Evolutionary conservation across 2,329 filamentous ascomycete genomes (phyloP).

Genomic region (Aureobasidium sp.): DNA sequence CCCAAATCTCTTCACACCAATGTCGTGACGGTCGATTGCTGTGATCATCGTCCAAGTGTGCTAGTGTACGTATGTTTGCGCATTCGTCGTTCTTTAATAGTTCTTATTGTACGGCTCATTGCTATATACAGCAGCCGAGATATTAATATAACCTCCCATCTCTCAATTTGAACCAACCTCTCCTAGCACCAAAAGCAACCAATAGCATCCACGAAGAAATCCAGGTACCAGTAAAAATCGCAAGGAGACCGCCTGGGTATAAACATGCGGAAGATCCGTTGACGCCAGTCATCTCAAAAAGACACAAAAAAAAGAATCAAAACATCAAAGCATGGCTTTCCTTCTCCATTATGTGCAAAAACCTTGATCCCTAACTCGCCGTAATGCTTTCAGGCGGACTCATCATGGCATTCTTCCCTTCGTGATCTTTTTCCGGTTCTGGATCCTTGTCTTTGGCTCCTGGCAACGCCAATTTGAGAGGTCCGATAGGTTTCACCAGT

Average conservation of each 20-base stretch:
- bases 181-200: not conserved
- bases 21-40: no score
- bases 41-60: not conserved
- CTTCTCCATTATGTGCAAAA: conserved; percentile 4
- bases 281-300: not conserved
- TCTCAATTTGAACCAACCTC: not conserved
- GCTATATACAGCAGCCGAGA: conserved; percentile 3
- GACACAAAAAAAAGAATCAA: not conserved
- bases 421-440: conserved; percentile 59
- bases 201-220: not conserved
- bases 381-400: conserved; percentile 71
- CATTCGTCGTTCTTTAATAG: not conserved
- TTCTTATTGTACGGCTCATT: not conserved
- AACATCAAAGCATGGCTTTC: not conserved
- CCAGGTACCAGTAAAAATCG: not conserved
- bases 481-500: conserved; percentile 42
- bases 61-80: not conserved
- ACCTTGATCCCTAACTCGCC: conserved; percentile 9
- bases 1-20: not conserved
- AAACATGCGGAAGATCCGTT: not conserved
- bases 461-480: conserved; percentile 39
- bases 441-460: conserved; percentile 35
- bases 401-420: conserved; percentile 70
- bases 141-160: not conserved
- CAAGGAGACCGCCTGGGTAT: conserved; percentile 2